phyloP scores from a whole-genome alignment of 106 monocot species.

The Platanthera guangdongensis region DNA sequence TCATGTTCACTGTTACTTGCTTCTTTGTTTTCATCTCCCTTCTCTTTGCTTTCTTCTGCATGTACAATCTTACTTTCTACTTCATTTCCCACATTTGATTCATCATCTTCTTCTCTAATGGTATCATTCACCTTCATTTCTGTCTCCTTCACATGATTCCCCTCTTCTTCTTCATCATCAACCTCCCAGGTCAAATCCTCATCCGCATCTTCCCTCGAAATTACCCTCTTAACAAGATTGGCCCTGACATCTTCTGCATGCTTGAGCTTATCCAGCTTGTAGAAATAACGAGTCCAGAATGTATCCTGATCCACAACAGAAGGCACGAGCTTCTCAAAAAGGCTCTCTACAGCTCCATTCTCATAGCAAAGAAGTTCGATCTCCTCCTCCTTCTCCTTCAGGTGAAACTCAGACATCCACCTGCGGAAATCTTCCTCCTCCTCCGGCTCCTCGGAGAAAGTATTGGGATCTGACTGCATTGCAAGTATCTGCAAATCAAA shows the following conservation, averaged over 20 bases:
- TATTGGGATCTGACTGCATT: slow-evolving; percentile 53
- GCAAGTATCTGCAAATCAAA: slow-evolving; percentile 61
- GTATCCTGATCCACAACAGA: slow-evolving; percentile 55
- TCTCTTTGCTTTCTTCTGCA: not conserved
- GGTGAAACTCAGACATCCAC: slow-evolving; percentile 49
- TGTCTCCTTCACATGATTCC: not conserved
- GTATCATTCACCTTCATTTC: slow-evolving; percentile 3
- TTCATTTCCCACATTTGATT: not conserved
- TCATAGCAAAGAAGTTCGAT: slow-evolving; percentile 52
- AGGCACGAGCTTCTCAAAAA: slow-evolving; percentile 68
- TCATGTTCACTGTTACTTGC: not conserved
- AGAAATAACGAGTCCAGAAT: slow-evolving; percentile 87
- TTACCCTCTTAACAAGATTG: slow-evolving; percentile 72
- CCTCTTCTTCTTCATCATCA: slow-evolving; percentile 65
- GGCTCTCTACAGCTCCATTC: slow-evolving; percentile 36
- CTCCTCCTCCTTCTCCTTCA: slow-evolving; percentile 59
- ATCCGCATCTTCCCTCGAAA: slow-evolving; percentile 65
- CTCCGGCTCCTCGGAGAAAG: slow-evolving; percentile 66
- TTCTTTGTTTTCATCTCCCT: not conserved
- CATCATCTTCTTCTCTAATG: not conserved
- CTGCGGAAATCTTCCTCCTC: slow-evolving; percentile 44
- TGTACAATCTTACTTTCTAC: not conserved
- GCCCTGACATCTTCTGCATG: slow-evolving; percentile 78
- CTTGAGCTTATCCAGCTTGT: slow-evolving; percentile 72
- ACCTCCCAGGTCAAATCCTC: slow-evolving; percentile 57